A percentile compares a stretch with the other conserved stretches of the same genome.
phyloP scores from a whole-genome alignment of 1,284 basidiomycete genomes.

The Thelephora terrestris region DNA sequence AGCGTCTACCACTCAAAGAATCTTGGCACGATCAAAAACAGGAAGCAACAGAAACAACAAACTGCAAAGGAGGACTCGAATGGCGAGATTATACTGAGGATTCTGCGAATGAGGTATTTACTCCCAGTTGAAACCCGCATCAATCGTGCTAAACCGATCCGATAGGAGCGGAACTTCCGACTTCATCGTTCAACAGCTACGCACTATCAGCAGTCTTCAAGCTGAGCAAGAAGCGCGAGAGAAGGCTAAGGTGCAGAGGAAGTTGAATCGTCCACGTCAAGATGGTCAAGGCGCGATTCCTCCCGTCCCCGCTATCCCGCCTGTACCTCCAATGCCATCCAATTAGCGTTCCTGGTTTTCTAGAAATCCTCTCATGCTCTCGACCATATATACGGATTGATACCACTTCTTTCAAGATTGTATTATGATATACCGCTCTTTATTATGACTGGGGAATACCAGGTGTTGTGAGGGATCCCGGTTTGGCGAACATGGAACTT shows the following conservation, averaged over 20 bases:
- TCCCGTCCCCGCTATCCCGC: conserved; percentile 10
- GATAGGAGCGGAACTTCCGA: conserved; percentile 71
- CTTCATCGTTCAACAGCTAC: conserved; percentile 82
- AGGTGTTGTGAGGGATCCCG: too few species aligned
- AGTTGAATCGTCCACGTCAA: conserved; percentile 25
- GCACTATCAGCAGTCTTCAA: conserved; percentile 66
- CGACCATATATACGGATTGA: too few species aligned
- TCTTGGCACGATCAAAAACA: conserved; percentile 90
- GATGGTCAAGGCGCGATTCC: conserved; percentile 9
- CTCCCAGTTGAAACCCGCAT: background rate
- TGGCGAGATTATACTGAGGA: conserved; percentile 86
- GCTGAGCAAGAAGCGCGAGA: conserved; percentile 59
- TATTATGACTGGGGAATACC: too few species aligned
- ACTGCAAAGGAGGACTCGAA: conserved; percentile 55
- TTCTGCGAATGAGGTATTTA: conserved; percentile 83
- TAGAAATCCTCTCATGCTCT: too few species aligned
- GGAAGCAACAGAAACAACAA: conserved; percentile 87
- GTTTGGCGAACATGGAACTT: too few species aligned
- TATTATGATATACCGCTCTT: too few species aligned
- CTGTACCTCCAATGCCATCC: conserved; percentile 14
- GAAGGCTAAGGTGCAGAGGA: conserved; percentile 46
- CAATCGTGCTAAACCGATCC: background rate
- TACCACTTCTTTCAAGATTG: too few species aligned
- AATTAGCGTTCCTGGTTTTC: conserved; percentile 3
- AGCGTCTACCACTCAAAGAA: conserved; percentile 86